phyloP scores from a whole-genome alignment of 495 filamentous ascomycete genomes.

The Penicillium canariense region DNA sequence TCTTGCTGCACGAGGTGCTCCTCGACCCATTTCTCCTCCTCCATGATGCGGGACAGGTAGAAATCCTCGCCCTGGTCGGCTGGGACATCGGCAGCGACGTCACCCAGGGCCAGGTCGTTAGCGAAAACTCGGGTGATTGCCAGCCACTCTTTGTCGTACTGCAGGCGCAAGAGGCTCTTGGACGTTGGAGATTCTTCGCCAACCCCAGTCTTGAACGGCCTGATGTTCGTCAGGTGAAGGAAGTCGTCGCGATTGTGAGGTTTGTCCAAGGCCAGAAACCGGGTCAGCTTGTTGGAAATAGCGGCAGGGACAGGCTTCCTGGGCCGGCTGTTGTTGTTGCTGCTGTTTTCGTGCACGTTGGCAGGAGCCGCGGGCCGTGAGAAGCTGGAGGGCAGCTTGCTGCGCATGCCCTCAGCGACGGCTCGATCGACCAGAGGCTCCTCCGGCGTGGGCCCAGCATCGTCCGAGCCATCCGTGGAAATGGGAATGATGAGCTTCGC shows the following conservation, averaged over 20 bases:
- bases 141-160: conserved; percentile 94
- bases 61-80: conserved; percentile 58
- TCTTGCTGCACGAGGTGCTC: conserved; percentile 60
- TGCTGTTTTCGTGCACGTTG: too few relatives aligned
- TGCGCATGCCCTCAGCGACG: conserved; percentile 58
- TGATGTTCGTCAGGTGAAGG: conserved; percentile 69
- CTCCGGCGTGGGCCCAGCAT: background rate
- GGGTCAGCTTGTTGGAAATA: conserved; percentile 72
- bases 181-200: background rate
- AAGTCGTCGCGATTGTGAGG: conserved; percentile 68
- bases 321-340: conserved; percentile 18
- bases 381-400: conserved; percentile 66
- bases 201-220: conserved; percentile 35
- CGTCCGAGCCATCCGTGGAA: background rate
- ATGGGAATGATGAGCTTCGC: background rate
- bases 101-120: conserved; percentile 55
- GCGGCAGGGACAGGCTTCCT: conserved; percentile 43
- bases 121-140: conserved; percentile 84
- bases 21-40: conserved; percentile 71
- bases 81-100: conserved; percentile 46
- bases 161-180: conserved; percentile 46
- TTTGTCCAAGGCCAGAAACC: conserved; percentile 90
- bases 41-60: conserved; percentile 62
- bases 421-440: conserved; percentile 12
- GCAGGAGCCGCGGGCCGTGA: conserved; percentile 24